Percentiles rank a stretch among this genome's conserved stretches.
These are phyloP conservation scores for Lepidopterella palustris DNA, from an alignment of 495 filamentous ascomycete species.

Conservation along the genomic window DNA sequence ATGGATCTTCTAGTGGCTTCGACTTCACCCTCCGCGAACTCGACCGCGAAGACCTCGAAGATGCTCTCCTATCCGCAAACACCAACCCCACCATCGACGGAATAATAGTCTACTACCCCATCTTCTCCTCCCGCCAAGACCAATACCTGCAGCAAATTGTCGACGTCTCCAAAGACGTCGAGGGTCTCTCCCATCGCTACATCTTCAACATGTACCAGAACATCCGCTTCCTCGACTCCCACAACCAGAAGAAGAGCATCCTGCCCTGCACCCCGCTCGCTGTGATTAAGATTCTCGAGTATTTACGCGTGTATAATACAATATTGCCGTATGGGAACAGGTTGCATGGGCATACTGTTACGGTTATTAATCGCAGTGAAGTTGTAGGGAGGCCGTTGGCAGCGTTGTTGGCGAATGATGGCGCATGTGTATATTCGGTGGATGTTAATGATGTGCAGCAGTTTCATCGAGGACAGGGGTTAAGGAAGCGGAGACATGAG, in stretches of 20 bases:
- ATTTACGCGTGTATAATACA: constrained; percentile 93
- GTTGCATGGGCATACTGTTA: constrained; percentile 83
- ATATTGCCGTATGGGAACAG: constrained; percentile 90
- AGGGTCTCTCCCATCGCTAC: constrained; percentile 87
- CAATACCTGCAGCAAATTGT: constrained; percentile 95
- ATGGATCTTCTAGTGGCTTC: constrained; percentile 87
- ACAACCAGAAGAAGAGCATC: constrained; percentile 76
- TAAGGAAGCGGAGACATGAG: constrained; percentile 75
- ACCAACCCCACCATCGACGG: constrained; percentile 70
- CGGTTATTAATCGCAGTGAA: constrained; percentile 90
- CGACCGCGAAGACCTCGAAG: constrained; percentile 80
- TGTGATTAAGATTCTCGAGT: constrained; percentile 91
- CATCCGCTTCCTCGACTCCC: constrained; percentile 80
- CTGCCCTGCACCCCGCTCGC: constrained; percentile 94
- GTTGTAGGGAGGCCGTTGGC: constrained; percentile 91
- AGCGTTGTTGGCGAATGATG: constrained; percentile 93
- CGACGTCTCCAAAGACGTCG: constrained; percentile 82
- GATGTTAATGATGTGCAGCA: constrained; percentile 89
- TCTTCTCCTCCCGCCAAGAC: constrained; percentile 84
- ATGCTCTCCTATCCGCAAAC: constrained; percentile 77
- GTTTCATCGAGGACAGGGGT: constrained; percentile 79
- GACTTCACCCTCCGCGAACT: constrained; percentile 75
- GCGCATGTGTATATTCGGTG: constrained; percentile 88
- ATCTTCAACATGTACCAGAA: constrained; percentile 99
- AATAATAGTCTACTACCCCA: constrained; percentile 97